These are phyloP conservation scores for Fusarium sp. DNA, from an alignment of 2,329 filamentous ascomycete genomes.

Conservation along the genomic window DNA sequence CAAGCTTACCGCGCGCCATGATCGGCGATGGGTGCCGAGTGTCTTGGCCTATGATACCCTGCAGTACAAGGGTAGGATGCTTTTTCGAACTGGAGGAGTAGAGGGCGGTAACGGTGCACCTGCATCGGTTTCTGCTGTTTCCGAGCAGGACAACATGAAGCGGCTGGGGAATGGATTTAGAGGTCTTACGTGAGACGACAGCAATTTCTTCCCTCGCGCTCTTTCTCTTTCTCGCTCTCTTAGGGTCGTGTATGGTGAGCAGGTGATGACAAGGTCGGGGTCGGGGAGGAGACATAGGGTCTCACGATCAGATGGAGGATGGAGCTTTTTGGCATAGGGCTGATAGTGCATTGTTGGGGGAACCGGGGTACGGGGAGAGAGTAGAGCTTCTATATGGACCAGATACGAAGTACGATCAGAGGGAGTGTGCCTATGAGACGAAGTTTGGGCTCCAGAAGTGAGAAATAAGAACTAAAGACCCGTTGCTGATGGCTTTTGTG, in stretches of 20 bases:
- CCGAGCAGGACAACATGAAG: conserved; percentile 3
- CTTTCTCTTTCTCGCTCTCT: neutral
- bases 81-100: conserved; percentile 7
- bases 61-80: conserved; percentile 1
- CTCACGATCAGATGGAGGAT: conserved; percentile 8
- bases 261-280: conserved; percentile 38
- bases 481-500: conserved; percentile 7
- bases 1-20: conserved; percentile 18
- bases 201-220: neutral
- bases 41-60: conserved; percentile 26
- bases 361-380: neutral
- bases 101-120: conserved; percentile 18
- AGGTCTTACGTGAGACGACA: conserved; percentile 48
- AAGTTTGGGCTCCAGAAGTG: neutral
- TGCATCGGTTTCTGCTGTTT: conserved; percentile 3
- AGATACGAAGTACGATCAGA: conserved; percentile 12
- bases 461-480: conserved; percentile 9
- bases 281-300: conserved; percentile 6
- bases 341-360: conserved; percentile 20
- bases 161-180: conserved; percentile 35
- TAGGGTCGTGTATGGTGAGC: conserved; percentile 21
- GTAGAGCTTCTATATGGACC: neutral
- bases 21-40: conserved; percentile 33
- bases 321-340: conserved; percentile 24
- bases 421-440: neutral